These are phyloP conservation scores for Copromyces sp. DNA, from an alignment of 495 filamentous ascomycete genomes.

Conservation along the genomic window DNA sequence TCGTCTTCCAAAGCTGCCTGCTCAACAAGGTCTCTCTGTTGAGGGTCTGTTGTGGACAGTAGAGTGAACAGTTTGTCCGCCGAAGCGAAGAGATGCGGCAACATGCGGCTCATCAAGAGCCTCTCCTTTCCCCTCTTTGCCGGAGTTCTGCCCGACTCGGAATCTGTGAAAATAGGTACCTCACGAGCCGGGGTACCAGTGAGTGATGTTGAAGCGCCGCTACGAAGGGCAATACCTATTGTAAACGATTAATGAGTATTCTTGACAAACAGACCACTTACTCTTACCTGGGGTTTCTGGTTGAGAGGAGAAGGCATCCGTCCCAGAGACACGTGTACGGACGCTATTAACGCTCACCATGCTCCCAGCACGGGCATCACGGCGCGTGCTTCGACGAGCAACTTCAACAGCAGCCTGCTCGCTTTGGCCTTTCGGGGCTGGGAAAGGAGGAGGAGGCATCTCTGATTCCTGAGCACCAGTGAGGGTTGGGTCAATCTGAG, in stretches of 20 bases:
- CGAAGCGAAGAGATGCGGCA: constrained; percentile 5
- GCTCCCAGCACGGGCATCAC: constrained; percentile 4
- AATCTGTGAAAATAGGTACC: neutral
- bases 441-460: constrained; percentile 19
- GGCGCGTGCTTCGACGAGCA: constrained; percentile 12
- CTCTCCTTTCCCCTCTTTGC: neutral
- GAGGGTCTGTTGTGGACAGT: neutral
- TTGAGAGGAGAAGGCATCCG: constrained; percentile 9
- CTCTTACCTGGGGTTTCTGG: constrained; percentile 11
- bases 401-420: neutral
- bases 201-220: neutral
- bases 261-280: neutral
- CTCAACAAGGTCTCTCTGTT: constrained; percentile 5
- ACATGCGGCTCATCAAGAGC: constrained; percentile 6
- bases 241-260: neutral
- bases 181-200: neutral
- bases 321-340: neutral
- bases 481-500: constrained; percentile 18
- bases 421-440: constrained; percentile 6
- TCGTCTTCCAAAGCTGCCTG: neutral
- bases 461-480: constrained; percentile 5
- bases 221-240: neutral
- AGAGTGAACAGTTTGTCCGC: constrained; percentile 11
- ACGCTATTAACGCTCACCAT: constrained; percentile 13
- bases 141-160: constrained; percentile 2